Evolutionary conservation across 192 early-diverging fungal genomes (phyloP), one percentile per base, ranked within the genome.

Genomic region (Piromyces sp.): DNA sequence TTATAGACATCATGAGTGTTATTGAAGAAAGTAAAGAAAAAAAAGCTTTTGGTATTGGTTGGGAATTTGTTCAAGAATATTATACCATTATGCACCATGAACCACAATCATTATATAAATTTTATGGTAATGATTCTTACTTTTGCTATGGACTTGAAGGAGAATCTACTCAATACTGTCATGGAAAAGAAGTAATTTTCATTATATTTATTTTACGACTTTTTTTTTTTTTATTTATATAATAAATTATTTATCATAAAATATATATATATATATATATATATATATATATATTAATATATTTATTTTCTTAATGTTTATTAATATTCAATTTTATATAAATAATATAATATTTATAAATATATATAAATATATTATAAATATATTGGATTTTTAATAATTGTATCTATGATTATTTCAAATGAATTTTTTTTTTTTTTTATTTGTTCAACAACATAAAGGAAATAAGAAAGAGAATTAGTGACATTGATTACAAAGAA

Each of bases 1-100:
- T n/a, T 1, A 13, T 14, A 38, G 26, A 26, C 22, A 68, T 26
- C 51, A 68, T 68, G 51, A 28, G 51, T n/a, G 51, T 26, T 5
- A 6, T 26, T n/a, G 26, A 68, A 68, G 51, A 68, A 68, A 68
- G 51, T 68, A 11, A 0, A 9, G 51, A 68, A 68, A 68, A 68
- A 7, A 68, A 26, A 68, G 51, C 51, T 9, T 88, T 84, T 78
- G 93, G 96, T 83, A 91, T 98, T 79, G 96, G 96, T 29, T 94
- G 93, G 94, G 90, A 96, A 83, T 98, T 98, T 89, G 96, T 95
- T 79, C 93, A 94, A 84, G 92, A 96, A 85, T 98, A 96, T 86
- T 98, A 98, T 87, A 95, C 93, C 36, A 92, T 95, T 84, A 86
- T 98, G 85, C 94, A 95, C 88, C 91, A 92, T 83, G 91, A 94